Evolutionary conservation across 164 flowering plant genomes (phyloP).

Genomic region (Vitis riparia): DNA sequence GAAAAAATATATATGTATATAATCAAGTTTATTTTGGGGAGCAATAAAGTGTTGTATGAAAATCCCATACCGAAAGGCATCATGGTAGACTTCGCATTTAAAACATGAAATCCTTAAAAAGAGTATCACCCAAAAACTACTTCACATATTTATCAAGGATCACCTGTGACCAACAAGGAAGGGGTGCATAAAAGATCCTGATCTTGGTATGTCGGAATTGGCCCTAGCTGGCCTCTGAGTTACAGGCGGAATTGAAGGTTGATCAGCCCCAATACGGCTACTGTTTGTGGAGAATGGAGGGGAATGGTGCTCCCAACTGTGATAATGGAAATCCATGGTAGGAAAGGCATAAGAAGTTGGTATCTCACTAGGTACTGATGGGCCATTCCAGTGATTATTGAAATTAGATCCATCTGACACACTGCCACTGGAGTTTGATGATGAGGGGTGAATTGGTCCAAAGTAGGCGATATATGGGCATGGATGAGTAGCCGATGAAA

Average conservation of each 20-base stretch:
- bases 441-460: slow-evolving; percentile 72
- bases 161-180: slow-evolving; percentile 67
- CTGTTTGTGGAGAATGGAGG: slow-evolving; percentile 43
- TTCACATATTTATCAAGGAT: not conserved
- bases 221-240: slow-evolving; percentile 46
- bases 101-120: not conserved
- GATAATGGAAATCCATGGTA: slow-evolving; percentile 59
- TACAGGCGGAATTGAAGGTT: slow-evolving; percentile 39
- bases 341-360: slow-evolving; percentile 63
- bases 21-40: too few species aligned
- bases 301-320: slow-evolving; percentile 65
- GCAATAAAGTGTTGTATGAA: not conserved
- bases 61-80: too few species aligned
- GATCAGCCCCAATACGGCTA: slow-evolving; percentile 43
- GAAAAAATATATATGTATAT: too few species aligned
- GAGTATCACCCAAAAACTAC: not conserved
- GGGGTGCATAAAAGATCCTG: slow-evolving; percentile 59
- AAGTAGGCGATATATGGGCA: slow-evolving; percentile 79
- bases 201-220: slow-evolving; percentile 52
- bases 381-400: slow-evolving; percentile 65
- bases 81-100: too few species aligned
- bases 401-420: slow-evolving; percentile 61
- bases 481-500: slow-evolving; percentile 71
- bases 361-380: slow-evolving; percentile 50
- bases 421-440: slow-evolving; percentile 59